A percentile compares a stretch with the other conserved stretches of the same genome.
phyloP scores from a whole-genome alignment of 2,329 filamentous ascomycete species.

The Penicillium palitans region DNA sequence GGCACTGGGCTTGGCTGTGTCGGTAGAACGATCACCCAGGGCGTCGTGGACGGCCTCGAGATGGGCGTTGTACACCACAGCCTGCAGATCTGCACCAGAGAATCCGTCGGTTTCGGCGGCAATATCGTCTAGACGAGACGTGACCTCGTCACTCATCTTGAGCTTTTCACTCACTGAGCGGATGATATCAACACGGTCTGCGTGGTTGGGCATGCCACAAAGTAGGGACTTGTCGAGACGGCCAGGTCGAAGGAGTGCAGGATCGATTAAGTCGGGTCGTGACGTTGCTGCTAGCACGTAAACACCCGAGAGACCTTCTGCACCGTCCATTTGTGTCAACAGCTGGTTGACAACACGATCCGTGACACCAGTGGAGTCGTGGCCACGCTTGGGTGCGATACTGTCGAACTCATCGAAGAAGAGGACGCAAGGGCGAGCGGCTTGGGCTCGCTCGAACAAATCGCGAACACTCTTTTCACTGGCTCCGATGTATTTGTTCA shows the following conservation, averaged over 20 bases:
- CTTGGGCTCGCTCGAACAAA: slow-evolving; percentile 84
- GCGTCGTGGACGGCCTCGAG: slow-evolving; percentile 96
- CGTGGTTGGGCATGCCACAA: slow-evolving; percentile 78
- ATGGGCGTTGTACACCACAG: slow-evolving; percentile 92
- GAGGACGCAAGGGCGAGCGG: slow-evolving; percentile 87
- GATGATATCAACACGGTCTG: slow-evolving; percentile 87
- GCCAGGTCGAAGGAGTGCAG: slow-evolving; percentile 85
- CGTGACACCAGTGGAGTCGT: slow-evolving; percentile 97
- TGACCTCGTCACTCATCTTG: slow-evolving; percentile 67
- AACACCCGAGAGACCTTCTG: slow-evolving; percentile 89
- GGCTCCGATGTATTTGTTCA: slow-evolving; percentile 99
- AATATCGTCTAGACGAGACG: slow-evolving; percentile 67
- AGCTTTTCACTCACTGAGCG: slow-evolving; percentile 80
- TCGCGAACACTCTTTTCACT: slow-evolving; percentile 96
- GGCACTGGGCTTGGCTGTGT: slow-evolving; percentile 42
- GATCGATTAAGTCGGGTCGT: slow-evolving; percentile 91
- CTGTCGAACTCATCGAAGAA: slow-evolving; percentile 99
- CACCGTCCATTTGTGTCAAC: slow-evolving; percentile 97
- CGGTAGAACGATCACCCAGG: slow-evolving; percentile 58
- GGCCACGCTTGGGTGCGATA: slow-evolving; percentile 93
- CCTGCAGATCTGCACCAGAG: slow-evolving; percentile 91
- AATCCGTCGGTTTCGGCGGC: slow-evolving; percentile 82
- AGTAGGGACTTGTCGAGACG: slow-evolving; percentile 90
- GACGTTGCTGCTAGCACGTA: slow-evolving; percentile 95
- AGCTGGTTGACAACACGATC: slow-evolving; percentile 98